These are phyloP conservation scores for Bombardia bombarda DNA, from an alignment of 495 filamentous ascomycete genomes.

Conservation along the genomic window DNA sequence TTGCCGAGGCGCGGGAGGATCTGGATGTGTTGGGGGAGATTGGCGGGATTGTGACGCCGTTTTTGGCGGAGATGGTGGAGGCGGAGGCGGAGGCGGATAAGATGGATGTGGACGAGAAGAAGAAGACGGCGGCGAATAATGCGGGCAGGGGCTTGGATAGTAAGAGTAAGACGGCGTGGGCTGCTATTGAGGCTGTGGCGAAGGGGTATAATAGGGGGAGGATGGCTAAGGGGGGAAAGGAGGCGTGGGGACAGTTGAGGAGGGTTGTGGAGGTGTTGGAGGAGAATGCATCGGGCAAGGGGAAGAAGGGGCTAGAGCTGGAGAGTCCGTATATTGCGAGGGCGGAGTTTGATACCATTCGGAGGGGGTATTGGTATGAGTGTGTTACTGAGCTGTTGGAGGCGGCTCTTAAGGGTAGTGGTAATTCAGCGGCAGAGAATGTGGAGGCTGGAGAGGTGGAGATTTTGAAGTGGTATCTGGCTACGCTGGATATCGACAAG, in stretches of 20 bases:
- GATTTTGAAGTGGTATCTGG: conserved; percentile 27
- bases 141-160: conserved; percentile 25
- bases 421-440: conserved; percentile 1
- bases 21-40: conserved; percentile 62
- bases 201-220: conserved; percentile 33
- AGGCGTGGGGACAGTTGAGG: conserved; percentile 22
- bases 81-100: conserved; percentile 46
- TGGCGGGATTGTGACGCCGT: conserved; percentile 49
- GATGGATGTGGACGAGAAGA: conserved; percentile 51
- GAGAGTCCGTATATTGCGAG: conserved; percentile 19
- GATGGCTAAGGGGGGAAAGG: conserved; percentile 24
- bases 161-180: conserved; percentile 25
- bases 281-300: conserved; percentile 3
- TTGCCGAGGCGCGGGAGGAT: conserved; percentile 53
- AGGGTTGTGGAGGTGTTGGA: conserved; percentile 22
- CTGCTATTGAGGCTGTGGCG: conserved; percentile 31
- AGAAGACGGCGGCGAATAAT: conserved; percentile 13
- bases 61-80: conserved; percentile 48
- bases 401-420: conserved; percentile 14
- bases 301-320: not conserved
- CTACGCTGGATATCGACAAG: conserved; percentile 29
- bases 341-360: conserved; percentile 16
- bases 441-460: not conserved
- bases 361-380: conserved; percentile 28
- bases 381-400: conserved; percentile 22